These are phyloP conservation scores for Sporopachydermia quercuum DNA, from an alignment of 805 yeast species.

Conservation along the genomic window DNA sequence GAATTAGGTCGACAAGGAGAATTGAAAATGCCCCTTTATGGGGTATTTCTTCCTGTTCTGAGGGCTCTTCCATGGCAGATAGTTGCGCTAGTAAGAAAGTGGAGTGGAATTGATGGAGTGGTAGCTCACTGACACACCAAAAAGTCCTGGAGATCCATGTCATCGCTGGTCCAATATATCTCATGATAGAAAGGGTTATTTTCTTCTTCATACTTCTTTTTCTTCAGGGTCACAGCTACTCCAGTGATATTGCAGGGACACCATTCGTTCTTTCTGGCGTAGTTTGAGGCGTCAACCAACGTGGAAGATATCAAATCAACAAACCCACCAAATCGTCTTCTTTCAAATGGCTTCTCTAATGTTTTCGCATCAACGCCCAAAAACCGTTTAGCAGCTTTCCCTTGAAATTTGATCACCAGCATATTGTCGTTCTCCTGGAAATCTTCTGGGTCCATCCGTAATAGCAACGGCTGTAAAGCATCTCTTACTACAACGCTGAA, in stretches of 20 bases:
- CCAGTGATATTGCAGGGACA: not conserved
- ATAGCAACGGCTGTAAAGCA: not conserved
- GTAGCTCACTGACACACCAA: conserved; percentile 1
- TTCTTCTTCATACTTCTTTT: not conserved
- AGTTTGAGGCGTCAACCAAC: not conserved
- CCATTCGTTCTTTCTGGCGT: not conserved
- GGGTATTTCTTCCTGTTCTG: conserved; percentile 55
- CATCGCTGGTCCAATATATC: not conserved
- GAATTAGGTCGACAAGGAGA: conserved; percentile 33
- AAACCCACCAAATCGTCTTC: not conserved
- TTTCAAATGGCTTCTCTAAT: not conserved
- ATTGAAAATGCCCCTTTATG: conserved; percentile 63
- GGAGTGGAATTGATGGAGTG: conserved; percentile 54
- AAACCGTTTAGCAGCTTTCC: not conserved
- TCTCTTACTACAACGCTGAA: not conserved
- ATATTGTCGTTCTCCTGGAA: not conserved
- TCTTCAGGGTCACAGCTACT: not conserved
- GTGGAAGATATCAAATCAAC: not conserved
- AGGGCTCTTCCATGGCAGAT: conserved; percentile 63
- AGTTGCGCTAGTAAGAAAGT: conserved; percentile 33
- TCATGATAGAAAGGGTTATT: not conserved
- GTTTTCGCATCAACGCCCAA: conserved; percentile 1
- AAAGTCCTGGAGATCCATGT: not conserved
- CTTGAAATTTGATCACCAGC: not conserved
- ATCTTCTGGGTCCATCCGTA: not conserved